These are phyloP conservation scores for Sonneratia caseolaris DNA, from an alignment of 345 rosid species.

Conservation along the genomic window DNA sequence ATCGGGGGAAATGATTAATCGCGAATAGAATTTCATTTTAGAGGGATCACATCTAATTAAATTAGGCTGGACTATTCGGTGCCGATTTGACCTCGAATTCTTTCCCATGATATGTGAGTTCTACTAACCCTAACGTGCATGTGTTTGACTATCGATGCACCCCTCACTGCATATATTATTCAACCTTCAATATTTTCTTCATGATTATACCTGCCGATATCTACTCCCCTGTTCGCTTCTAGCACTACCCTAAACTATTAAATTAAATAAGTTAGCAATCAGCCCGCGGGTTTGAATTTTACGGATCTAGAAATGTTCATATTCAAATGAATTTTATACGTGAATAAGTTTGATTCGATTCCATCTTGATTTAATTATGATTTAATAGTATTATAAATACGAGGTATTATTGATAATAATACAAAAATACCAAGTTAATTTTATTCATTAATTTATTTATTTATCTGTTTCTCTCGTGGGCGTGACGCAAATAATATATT, in stretches of 20 bases:
- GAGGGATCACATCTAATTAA: background rate
- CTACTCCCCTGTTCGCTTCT: background rate
- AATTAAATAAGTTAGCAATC: background rate
- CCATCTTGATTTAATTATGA: too few relatives aligned
- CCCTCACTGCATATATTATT: background rate
- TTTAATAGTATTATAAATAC: too few relatives aligned
- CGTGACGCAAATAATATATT: background rate
- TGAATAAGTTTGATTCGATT: too few relatives aligned
- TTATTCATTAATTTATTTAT: too few relatives aligned
- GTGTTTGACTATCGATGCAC: background rate
- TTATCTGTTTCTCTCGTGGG: background rate
- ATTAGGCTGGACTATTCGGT: background rate
- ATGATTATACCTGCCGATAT: background rate
- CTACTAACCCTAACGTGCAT: conserved; percentile 3
- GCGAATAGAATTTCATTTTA: too few relatives aligned
- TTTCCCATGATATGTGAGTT: background rate
- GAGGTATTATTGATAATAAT: too few relatives aligned
- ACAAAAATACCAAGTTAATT: too few relatives aligned
- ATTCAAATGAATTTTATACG: too few relatives aligned
- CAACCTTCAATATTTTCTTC: background rate
- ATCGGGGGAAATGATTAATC: too few relatives aligned
- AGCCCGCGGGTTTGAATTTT: too few relatives aligned
- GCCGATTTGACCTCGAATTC: background rate
- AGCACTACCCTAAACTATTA: background rate
- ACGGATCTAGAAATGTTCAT: too few relatives aligned